Evolutionary conservation across 148 eudicot species (phyloP).

Genomic region (Oxyria digyna): DNA sequence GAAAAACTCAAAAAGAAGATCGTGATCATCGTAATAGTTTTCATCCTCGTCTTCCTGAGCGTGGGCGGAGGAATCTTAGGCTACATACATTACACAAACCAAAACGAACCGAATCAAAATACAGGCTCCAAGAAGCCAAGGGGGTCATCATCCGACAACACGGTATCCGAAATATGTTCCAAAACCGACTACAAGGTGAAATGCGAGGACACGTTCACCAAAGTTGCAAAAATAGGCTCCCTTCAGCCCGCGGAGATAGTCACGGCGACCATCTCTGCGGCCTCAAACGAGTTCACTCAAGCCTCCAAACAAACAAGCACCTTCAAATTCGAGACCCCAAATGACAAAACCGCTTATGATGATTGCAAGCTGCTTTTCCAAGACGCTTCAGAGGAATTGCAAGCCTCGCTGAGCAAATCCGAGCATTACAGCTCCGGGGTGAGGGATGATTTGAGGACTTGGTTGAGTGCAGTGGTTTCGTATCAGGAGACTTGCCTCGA

Average conservation of each 20-base stretch:
- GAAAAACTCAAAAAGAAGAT: slow-evolving; percentile 31
- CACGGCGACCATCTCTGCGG: slow-evolving; percentile 41
- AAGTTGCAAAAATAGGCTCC: slow-evolving; percentile 19
- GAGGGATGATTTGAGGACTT: slow-evolving; percentile 34
- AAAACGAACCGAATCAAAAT: background rate
- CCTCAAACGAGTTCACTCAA: slow-evolving; percentile 30
- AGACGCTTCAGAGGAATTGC: slow-evolving; percentile 61
- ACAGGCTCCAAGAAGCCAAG: background rate
- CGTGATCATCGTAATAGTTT: slow-evolving; percentile 11
- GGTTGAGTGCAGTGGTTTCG: slow-evolving; percentile 77
- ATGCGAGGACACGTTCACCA: slow-evolving; percentile 36
- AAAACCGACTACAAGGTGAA: slow-evolving; percentile 44
- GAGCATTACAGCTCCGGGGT: slow-evolving; percentile 12
- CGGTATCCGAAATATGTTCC: slow-evolving; percentile 36
- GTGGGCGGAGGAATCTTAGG: slow-evolving; percentile 31
- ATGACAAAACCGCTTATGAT: slow-evolving; percentile 47
- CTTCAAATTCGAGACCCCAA: slow-evolving; percentile 29
- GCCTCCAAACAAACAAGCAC: slow-evolving; percentile 20
- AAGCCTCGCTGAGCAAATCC: slow-evolving; percentile 19
- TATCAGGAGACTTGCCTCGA: slow-evolving; percentile 77
- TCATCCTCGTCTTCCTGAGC: slow-evolving; percentile 23
- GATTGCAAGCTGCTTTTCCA: slow-evolving; percentile 45
- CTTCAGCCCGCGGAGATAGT: slow-evolving; percentile 39
- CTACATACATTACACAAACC: slow-evolving; percentile 13
- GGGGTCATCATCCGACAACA: slow-evolving; percentile 16